Evolutionary conservation across 768 basidiomycete species (phyloP).

Genomic region (Gelatoporia subvermispora): DNA sequence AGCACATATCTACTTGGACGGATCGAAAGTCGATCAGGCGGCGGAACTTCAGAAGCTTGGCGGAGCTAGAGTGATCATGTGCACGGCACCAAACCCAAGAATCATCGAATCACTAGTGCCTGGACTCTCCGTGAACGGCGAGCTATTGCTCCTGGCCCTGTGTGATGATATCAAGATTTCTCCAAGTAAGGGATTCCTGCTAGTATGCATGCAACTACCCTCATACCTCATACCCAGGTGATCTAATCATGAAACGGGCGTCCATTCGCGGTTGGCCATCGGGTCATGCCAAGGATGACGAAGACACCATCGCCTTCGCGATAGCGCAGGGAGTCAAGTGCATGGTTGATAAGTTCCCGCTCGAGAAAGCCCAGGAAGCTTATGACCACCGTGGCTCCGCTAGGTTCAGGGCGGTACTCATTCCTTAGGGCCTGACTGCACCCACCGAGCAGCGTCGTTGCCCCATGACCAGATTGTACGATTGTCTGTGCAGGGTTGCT

Average conservation of each 20-base stretch:
- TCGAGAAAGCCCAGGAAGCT: constrained; percentile 21
- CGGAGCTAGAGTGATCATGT: constrained; percentile 34
- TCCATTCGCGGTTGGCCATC: constrained; percentile 21
- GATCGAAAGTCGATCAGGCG: constrained; percentile 21
- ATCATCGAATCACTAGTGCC: constrained; percentile 12
- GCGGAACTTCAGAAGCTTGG: constrained; percentile 30
- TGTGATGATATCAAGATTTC: constrained; percentile 12
- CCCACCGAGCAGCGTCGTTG: background rate
- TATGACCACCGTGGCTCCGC: constrained; percentile 16
- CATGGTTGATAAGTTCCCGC: constrained; percentile 19
- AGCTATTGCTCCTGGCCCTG: constrained; percentile 17
- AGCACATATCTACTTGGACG: constrained; percentile 33
- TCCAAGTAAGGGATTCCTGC: constrained; percentile 9
- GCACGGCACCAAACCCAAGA: constrained; percentile 25
- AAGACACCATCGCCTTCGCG: constrained; percentile 15
- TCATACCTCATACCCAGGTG: constrained; percentile 5
- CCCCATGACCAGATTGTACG: no score
- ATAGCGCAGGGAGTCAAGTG: constrained; percentile 14
- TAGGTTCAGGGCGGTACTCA: constrained; percentile 18
- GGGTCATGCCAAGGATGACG: constrained; percentile 17
- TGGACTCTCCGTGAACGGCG: constrained; percentile 17
- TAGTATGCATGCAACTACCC: background rate
- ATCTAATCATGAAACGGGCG: constrained; percentile 15
- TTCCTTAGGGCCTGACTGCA: constrained; percentile 8
- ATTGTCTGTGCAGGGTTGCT: no score